Base-by-base conservation (phyloP, 2,329 filamentous ascomycete species). In the Fusarium decemcellulare region DNA sequence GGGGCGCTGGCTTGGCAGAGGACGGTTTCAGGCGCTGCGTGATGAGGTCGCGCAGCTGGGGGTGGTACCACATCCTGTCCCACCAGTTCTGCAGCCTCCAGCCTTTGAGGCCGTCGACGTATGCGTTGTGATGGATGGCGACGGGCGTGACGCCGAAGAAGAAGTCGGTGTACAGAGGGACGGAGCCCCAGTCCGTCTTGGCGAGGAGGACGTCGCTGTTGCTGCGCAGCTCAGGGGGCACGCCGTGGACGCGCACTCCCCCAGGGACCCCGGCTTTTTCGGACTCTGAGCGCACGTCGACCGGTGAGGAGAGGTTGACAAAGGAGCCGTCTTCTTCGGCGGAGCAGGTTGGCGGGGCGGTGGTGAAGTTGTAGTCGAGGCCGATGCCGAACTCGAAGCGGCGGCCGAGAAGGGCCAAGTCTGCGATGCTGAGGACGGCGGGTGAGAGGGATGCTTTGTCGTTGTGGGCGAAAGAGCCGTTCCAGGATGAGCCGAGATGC, bases 351-450 rank as follows among this genome's bases (percentile, higher is more conserved):
- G 78, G 76, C 8, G 76, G 77, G 11, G 79, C 78, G 2, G 80
- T 81, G 47, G 73, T 76, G 55, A 79, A 81, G 68, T 76, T 77
- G 75, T 81, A 80, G 58, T 81, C 80, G 5, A 81, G 64, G 1
- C 80, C 80, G 23, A 81, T 81, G 7, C 80, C 79, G 18, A 80
- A 81, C 46, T 81, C 80, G 47, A 81, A 81, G 5, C 72, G 69
- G 16, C 70, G 62, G 2, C 78, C 79, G 2, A 60, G 37, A 11
- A 79, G 50, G 6, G 78, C 75, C 0, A 70, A 74, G 12, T 73
- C 57, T 11, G 76, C 79, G 6, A 81, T 68, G 12, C 8, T 44
- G 5, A 71, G 58, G 0, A 79, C 59, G 7, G 75, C 64, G 1
- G 40, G n/a, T 12, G 58, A 58, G 2, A 78, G 61, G 1, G 42